Evolutionary conservation across 2,329 filamentous ascomycete species (phyloP).

Genomic region (Fusarium torreyae): DNA sequence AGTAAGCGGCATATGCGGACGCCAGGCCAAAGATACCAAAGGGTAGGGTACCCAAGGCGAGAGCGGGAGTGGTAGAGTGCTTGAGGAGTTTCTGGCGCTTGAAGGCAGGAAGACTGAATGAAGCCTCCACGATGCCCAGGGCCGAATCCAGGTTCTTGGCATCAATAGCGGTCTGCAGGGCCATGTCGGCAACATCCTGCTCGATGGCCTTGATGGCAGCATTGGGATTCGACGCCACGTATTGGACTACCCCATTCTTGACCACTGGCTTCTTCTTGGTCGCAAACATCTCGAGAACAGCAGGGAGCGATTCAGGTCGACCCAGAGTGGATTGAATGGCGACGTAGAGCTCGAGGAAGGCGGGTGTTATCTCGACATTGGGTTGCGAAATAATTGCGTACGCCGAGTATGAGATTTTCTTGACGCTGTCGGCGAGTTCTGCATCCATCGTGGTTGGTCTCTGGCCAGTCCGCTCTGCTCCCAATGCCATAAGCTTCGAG

Average conservation of each 20-base stretch:
- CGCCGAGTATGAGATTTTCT: slow-evolving; percentile 71
- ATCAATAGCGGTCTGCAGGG: slow-evolving; percentile 84
- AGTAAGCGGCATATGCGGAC: slow-evolving; percentile 61
- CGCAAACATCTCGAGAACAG: slow-evolving; percentile 85
- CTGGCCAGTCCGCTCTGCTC: slow-evolving; percentile 54
- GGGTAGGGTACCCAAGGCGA: slow-evolving; percentile 72
- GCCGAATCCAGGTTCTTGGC: slow-evolving; percentile 84
- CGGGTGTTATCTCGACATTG: slow-evolving; percentile 83
- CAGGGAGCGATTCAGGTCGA: slow-evolving; percentile 82
- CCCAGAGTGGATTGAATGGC: slow-evolving; percentile 81
- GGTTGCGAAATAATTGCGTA: slow-evolving; percentile 80
- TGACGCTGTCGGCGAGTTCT: slow-evolving; percentile 61
- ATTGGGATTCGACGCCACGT: slow-evolving; percentile 76
- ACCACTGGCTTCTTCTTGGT: slow-evolving; percentile 81
- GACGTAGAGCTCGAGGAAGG: slow-evolving; percentile 81
- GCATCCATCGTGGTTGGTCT: slow-evolving; percentile 51
- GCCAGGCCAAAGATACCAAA: slow-evolving; percentile 80
- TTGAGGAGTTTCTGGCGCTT: slow-evolving; percentile 77
- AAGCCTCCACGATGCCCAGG: slow-evolving; percentile 80
- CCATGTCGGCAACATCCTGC: slow-evolving; percentile 76
- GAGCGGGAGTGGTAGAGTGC: slow-evolving; percentile 72
- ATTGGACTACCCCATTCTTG: slow-evolving; percentile 71
- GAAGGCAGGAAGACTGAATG: slow-evolving; percentile 78
- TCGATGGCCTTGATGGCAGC: slow-evolving; percentile 80
- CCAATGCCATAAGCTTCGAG: slow-evolving; percentile 68